Evolutionary conservation across 331 rosid species (phyloP), one percentile per base, ranked within the genome.

Genomic region (Stylosanthes scabra): DNA sequence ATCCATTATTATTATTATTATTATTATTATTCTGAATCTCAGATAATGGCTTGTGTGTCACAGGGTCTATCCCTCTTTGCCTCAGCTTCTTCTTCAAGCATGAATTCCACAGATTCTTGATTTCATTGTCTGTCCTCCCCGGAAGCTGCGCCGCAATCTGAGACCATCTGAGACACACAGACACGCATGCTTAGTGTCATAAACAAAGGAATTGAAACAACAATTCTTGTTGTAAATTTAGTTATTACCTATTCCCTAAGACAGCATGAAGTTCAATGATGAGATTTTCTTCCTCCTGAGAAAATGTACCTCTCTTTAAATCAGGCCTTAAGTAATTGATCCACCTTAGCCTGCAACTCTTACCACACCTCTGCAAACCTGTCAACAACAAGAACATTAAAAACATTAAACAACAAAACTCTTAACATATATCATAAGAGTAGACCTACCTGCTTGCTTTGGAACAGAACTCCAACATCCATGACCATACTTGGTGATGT

Each of bases 381-480:
- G 74, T 7, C 54, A 70, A 52, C 12, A 68, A 82, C 8, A 70
- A 20, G 51, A 20, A 20, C 25, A 20, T 20, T 20, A 20, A 20
- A 20, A 20, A 20, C 25, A 20, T 20, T 20, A 20, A 20, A 20
- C 25, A 20, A 20, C 25, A 1, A 20, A 20, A 20, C 25, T 20
- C 1, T 20, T 20, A 20, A 20, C 12, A 15, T 63, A 11, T 52
- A 60, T 63, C 1, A 12, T 13, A 50, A 13, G 6, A 4, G 5
- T 73, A 46, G 68, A 47, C 3, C 68, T 70, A 86, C 90, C 90
- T 60, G 90, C 90, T 86, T 83, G 90, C 65, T 86, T 86, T 59
- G 90, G 90, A 56, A 86, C 90, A 34, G 90, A 83, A 39, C 90
- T 86, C 90, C 90, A 86, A 65, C 90, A 83, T 45, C 90, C 88